Evolutionary conservation across 352 stramenopile genomes (phyloP).

Genomic region (Pythium scleroteichum): DNA sequence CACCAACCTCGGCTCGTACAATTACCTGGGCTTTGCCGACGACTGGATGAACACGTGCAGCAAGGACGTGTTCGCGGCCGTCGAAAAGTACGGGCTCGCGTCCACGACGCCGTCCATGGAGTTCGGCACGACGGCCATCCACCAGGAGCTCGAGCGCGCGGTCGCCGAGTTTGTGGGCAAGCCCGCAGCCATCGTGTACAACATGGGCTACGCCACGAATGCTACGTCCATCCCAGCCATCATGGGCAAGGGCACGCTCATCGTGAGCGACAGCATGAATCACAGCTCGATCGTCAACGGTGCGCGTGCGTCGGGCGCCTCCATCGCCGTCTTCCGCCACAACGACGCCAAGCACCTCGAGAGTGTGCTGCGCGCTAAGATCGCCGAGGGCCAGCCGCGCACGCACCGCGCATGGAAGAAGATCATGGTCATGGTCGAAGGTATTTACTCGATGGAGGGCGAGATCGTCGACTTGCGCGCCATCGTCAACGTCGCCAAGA

Average conservation of each 20-base stretch:
- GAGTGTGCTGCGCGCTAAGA: slow-evolving; percentile 77
- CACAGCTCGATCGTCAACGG: slow-evolving; percentile 99
- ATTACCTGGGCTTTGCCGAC: slow-evolving; percentile 99
- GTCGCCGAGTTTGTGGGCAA: slow-evolving; percentile 97
- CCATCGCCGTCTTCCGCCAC: slow-evolving; percentile 96
- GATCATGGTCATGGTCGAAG: slow-evolving; percentile 97
- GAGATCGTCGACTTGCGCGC: slow-evolving; percentile 94
- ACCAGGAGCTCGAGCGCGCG: slow-evolving; percentile 92
- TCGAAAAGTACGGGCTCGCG: slow-evolving; percentile 88
- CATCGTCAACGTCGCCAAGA: slow-evolving; percentile 94
- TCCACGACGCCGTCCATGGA: slow-evolving; percentile 71
- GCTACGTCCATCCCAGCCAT: slow-evolving; percentile 96
- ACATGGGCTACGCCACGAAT: slow-evolving; percentile 99
- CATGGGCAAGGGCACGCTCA: slow-evolving; percentile 91
- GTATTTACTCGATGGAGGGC: slow-evolving; percentile 98
- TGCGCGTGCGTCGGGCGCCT: slow-evolving; percentile 88
- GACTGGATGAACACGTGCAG: slow-evolving; percentile 98
- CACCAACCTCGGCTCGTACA: slow-evolving; percentile 99
- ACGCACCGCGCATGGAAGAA: slow-evolving; percentile 97
- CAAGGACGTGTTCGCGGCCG: slow-evolving; percentile 85
- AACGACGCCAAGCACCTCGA: slow-evolving; percentile 95
- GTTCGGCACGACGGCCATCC: slow-evolving; percentile 88
- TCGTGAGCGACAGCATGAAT: slow-evolving; percentile 98
- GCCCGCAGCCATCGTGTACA: slow-evolving; percentile 96
- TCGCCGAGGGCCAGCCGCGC: slow-evolving; percentile 83